Evolutionary conservation across 164 flowering plant genomes (phyloP), one percentile per base, ranked within the genome.

Genomic region (Berberis thunbergii): DNA sequence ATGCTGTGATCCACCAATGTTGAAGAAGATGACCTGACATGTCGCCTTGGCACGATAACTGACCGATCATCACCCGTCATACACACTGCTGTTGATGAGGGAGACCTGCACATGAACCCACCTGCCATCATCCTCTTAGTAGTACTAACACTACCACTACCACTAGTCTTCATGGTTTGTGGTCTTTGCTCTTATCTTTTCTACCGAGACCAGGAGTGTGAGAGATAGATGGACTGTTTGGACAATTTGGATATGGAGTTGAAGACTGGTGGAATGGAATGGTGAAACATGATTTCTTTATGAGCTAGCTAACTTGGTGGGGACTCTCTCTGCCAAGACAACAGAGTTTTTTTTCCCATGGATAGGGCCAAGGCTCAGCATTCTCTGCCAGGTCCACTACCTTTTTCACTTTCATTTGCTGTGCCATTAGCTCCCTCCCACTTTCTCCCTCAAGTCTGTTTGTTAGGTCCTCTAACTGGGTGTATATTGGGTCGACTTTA

Each of bases 21-120:
- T 40, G n/a, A 40, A 57, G 54, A 52, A 52, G 54, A 52, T 0
- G 54, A 52, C n/a, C 60, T 42, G 4, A 42, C 44, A 7, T 70
- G 65, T 64, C 77, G 75, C 48, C 78, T 78, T 13, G 89, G 86
- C 64, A 77, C 74, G 6, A 82, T 66, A 26, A 81, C 85, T 2
- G 89, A 78, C 42, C 81, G 70, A 1, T 72, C 66, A 66, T 84
- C 85, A 1, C 65, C 64, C 1, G 65, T 67, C 76, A 73, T 79
- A 74, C 94, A 87, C 6, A 79, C 79, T 2, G 88, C 83, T 10
- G 84, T 82, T 4, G 85, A 76, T 4, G 74, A 77, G n/a, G 69
- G 75, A 48, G 94, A 81, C 41, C 72, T 84, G 84, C 94, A 87
- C 81, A 81, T 79, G 74, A 87, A 83, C 2, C 90, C 87, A 61